phyloP scores from a whole-genome alignment of 768 basidiomycete genomes.

The Lyophyllum atratum region DNA sequence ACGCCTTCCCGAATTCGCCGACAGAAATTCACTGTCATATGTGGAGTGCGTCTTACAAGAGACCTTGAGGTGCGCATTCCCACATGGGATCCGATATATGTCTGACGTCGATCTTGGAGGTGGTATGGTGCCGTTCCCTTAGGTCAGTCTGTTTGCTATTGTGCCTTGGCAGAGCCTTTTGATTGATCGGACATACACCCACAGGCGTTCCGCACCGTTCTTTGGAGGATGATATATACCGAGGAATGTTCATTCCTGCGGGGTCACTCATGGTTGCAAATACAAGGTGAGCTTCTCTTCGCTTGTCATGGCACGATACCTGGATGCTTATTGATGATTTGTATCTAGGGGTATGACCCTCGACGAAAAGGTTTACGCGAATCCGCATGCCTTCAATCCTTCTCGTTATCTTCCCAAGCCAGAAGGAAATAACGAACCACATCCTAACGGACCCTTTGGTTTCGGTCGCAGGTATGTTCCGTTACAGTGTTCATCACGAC shows the following conservation, averaged over 20 bases:
- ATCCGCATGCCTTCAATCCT: conserved; percentile 43
- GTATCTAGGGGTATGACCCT: conserved; percentile 36
- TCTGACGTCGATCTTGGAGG: background rate
- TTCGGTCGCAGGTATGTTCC: conserved; percentile 15
- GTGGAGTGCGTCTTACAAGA: conserved; percentile 36
- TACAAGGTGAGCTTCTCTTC: conserved; percentile 2
- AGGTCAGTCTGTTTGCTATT: conserved; percentile 10
- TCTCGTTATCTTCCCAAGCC: conserved; percentile 36
- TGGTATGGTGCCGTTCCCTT: conserved; percentile 20
- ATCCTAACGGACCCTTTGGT: conserved; percentile 19
- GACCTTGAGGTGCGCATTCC: conserved; percentile 8
- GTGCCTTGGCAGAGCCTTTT: conserved; percentile 4
- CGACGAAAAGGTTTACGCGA: conserved; percentile 35
- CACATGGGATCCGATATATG: background rate
- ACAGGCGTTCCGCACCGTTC: conserved; percentile 17
- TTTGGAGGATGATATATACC: conserved; percentile 38
- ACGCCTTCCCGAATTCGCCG: conserved; percentile 37
- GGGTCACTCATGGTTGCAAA: conserved; percentile 14
- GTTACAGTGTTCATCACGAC: background rate
- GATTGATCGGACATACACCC: background rate
- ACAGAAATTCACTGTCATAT: conserved; percentile 34
- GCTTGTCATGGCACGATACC: too few species aligned
- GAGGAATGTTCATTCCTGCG: conserved; percentile 19
- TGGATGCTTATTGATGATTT: background rate
- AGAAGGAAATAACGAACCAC: conserved; percentile 14